Percentiles rank a stretch among this genome's conserved stretches.
phyloP scores from a whole-genome alignment of 768 basidiomycete genomes.

The Ephemerocybe angulata region DNA sequence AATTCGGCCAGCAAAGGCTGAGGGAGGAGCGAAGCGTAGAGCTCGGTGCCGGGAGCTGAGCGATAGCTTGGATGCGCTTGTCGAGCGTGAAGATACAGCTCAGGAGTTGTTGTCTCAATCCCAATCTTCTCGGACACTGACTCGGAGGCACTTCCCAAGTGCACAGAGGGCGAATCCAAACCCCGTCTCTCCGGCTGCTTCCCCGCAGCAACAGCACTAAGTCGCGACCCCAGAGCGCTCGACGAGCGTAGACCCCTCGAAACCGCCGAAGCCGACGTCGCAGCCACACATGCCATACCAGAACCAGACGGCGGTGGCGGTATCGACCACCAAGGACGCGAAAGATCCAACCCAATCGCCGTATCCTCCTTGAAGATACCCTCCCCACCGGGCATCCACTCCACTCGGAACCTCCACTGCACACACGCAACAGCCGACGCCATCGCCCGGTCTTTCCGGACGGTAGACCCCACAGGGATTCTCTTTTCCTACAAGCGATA shows the following conservation, averaged over 20 bases:
- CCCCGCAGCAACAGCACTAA: no score
- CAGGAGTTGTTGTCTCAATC: constrained; percentile 18
- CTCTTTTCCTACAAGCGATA: background rate
- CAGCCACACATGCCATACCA: no score
- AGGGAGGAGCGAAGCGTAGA: constrained; percentile 28
- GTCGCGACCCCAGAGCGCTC: no score
- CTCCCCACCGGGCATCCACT: constrained; percentile 52
- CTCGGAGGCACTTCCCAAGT: no score
- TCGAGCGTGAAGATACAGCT: constrained; percentile 17
- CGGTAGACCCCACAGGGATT: background rate
- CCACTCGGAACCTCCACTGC: constrained; percentile 42
- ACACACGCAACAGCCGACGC: constrained; percentile 19
- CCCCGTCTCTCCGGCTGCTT: no score
- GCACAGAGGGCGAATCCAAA: no score
- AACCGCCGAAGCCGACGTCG: no score
- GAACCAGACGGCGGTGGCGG: background rate
- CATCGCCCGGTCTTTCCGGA: background rate
- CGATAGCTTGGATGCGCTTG: constrained; percentile 24
- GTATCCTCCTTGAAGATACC: constrained; percentile 27
- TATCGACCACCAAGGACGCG: constrained; percentile 23
- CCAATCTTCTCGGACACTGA: no score
- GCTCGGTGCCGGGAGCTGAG: constrained; percentile 18
- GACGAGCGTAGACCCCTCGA: no score
- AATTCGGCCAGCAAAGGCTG: constrained; percentile 27
- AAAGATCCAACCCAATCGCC: no score